Evolutionary conservation across 495 filamentous ascomycete genomes (phyloP).

Genomic region (Penicillium paradoxum): DNA sequence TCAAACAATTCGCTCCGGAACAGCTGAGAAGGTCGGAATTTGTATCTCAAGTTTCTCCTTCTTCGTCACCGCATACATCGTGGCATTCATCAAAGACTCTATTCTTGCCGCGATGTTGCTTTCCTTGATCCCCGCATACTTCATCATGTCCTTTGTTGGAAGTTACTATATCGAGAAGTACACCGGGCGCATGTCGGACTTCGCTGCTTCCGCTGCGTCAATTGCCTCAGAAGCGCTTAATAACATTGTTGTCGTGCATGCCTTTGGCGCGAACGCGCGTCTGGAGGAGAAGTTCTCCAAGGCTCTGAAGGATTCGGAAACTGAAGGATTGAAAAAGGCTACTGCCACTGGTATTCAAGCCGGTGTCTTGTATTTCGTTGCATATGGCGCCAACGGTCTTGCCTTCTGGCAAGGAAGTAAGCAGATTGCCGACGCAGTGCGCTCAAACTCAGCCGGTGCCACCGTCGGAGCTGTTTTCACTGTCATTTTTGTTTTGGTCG

Average conservation of each 20-base stretch:
- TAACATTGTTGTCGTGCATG: slow-evolving; percentile 47
- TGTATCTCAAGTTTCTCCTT: slow-evolving; percentile 53
- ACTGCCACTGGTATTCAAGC: slow-evolving; percentile 54
- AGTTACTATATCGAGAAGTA: slow-evolving; percentile 58
- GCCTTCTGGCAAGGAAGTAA: slow-evolving; percentile 63
- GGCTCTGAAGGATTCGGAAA: slow-evolving; percentile 40
- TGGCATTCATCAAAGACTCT: slow-evolving; percentile 57
- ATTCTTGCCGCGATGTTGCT: slow-evolving; percentile 40
- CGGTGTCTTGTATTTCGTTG: slow-evolving; percentile 64
- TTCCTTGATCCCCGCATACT: slow-evolving; percentile 59
- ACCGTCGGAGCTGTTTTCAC: slow-evolving; percentile 59
- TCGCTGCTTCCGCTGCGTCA: slow-evolving; percentile 44
- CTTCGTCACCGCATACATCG: slow-evolving; percentile 59
- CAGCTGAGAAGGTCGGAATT: slow-evolving; percentile 64
- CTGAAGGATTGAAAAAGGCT: slow-evolving; percentile 51
- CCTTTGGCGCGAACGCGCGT: slow-evolving; percentile 41
- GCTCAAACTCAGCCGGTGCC: slow-evolving; percentile 20
- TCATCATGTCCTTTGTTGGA: slow-evolving; percentile 60
- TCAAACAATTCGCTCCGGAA: slow-evolving; percentile 56
- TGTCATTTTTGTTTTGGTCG: slow-evolving; percentile 61
- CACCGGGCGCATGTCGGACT: slow-evolving; percentile 47
- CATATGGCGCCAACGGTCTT: slow-evolving; percentile 58
- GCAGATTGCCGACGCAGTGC: slow-evolving; percentile 46
- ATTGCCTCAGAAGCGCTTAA: slow-evolving; percentile 46
- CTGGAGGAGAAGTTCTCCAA: slow-evolving; percentile 51